Conservation (phyloP, 208 protist genomes). For the Acanthamoeba sp. region DNA sequence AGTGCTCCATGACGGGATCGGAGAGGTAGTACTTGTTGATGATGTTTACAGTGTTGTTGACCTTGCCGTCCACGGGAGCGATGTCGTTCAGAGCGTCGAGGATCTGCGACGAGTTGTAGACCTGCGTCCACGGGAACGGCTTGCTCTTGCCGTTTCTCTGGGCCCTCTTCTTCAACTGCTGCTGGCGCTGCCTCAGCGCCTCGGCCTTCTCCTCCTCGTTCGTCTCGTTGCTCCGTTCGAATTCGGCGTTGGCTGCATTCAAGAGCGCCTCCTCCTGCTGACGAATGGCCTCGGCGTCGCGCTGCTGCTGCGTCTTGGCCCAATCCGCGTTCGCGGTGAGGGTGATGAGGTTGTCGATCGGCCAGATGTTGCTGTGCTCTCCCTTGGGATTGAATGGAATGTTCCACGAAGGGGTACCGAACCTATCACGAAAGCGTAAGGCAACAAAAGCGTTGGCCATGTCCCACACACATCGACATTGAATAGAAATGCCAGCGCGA, state of each 20-base stretch:
- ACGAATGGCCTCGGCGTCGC: background rate
- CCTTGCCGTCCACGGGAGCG: background rate
- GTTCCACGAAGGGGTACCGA: slow-evolving; percentile 18
- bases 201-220: background rate
- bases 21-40: slow-evolving; percentile 54
- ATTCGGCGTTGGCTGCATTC: background rate
- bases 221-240: background rate
- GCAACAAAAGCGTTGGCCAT: too few relatives aligned
- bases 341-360: slow-evolving; percentile 46
- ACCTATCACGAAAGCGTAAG: background rate
- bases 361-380: background rate
- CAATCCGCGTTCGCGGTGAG: background rate
- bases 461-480: too few relatives aligned
- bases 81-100: slow-evolving; percentile 2
- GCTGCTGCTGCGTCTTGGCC: slow-evolving; percentile 4
- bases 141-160: too few relatives aligned
- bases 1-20: slow-evolving; percentile 25
- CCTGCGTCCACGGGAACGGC: background rate
- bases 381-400: background rate
- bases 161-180: background rate
- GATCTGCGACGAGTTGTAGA: slow-evolving; percentile 29
- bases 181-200: background rate
- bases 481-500: too few relatives aligned
- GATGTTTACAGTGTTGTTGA: slow-evolving; percentile 43
- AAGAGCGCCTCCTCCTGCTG: slow-evolving; percentile 27